phyloP scores from a whole-genome alignment of 1,284 basidiomycete species.

The Porogramme epimiltina region DNA sequence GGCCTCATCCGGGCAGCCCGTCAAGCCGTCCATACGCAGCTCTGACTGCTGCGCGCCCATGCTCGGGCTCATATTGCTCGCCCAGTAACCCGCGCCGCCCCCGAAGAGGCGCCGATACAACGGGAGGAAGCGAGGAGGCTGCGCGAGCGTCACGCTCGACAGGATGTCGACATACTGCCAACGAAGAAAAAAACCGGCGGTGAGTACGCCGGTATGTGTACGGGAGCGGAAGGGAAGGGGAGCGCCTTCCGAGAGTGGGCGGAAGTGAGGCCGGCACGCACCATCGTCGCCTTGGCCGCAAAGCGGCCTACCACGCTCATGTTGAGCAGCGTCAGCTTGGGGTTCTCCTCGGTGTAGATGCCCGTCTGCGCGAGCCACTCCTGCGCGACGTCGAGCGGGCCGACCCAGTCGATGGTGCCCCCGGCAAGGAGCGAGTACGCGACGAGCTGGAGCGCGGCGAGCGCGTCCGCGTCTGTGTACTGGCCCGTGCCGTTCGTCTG shows the following conservation, averaged over 20 bases:
- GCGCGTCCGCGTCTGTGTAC: constrained; percentile 66
- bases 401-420: constrained; percentile 65
- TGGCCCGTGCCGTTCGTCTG: constrained; percentile 47
- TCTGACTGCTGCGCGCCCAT: constrained; percentile 31
- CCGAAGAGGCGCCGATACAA: constrained; percentile 65
- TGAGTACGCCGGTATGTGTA: background rate
- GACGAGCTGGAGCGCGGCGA: constrained; percentile 74
- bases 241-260: background rate
- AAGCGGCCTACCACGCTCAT: constrained; percentile 56
- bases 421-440: constrained; percentile 69
- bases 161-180: constrained; percentile 76
- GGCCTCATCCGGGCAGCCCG: constrained; percentile 75
- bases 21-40: constrained; percentile 64
- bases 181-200: background rate
- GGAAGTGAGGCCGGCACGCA: constrained; percentile 38
- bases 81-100: constrained; percentile 39
- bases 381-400: constrained; percentile 62
- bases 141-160: constrained; percentile 60
- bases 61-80: constrained; percentile 35
- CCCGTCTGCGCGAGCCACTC: constrained; percentile 73
- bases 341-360: constrained; percentile 62
- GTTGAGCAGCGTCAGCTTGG: constrained; percentile 53
- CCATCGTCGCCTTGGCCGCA: constrained; percentile 70
- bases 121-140: constrained; percentile 64
- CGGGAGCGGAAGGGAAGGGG: background rate